Conservation (phyloP, 2,329 filamentous ascomycete genomes). For the Acephala macrosclerotiorum region DNA sequence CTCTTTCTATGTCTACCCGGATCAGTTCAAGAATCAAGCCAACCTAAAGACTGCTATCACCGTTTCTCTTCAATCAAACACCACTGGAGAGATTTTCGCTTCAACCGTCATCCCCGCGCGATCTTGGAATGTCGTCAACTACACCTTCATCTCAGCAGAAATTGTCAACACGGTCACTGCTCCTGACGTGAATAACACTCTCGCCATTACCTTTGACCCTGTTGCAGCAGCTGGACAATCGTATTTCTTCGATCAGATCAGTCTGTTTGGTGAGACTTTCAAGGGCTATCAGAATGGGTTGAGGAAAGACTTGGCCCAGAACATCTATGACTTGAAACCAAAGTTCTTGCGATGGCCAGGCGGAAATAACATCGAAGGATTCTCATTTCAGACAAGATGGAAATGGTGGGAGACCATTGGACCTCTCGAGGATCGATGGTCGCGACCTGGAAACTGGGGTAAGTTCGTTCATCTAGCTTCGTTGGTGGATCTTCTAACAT, state of each 20-base stretch:
- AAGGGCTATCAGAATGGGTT: slow-evolving; percentile 64
- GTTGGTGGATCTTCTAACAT: slow-evolving; percentile 14
- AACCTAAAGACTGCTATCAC: slow-evolving; percentile 32
- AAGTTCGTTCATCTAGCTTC: slow-evolving; percentile 13
- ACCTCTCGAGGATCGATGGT: slow-evolving; percentile 43
- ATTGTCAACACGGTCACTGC: slow-evolving; percentile 28
- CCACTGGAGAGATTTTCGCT: slow-evolving; percentile 40
- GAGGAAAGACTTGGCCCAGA: slow-evolving; percentile 60
- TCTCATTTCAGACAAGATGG: slow-evolving; percentile 39
- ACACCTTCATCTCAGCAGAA: slow-evolving; percentile 32
- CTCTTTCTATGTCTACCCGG: slow-evolving; percentile 47
- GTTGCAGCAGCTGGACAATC: slow-evolving; percentile 42
- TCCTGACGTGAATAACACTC: slow-evolving; percentile 57
- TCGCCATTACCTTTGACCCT: slow-evolving; percentile 61
- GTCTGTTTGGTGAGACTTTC: slow-evolving; percentile 65
- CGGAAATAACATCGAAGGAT: slow-evolving; percentile 61
- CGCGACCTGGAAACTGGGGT: slow-evolving; percentile 51
- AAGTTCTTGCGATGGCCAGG: slow-evolving; percentile 69
- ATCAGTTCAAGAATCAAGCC: slow-evolving; percentile 34
- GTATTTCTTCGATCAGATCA: slow-evolving; percentile 64
- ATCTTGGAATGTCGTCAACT: slow-evolving; percentile 51
- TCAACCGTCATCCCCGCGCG: slow-evolving; percentile 36
- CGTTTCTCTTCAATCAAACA: slow-evolving; percentile 39
- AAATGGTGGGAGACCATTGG: slow-evolving; percentile 51
- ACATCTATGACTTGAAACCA: slow-evolving; percentile 58